Percentiles rank a stretch among this genome's conserved stretches.
phyloP scores from a whole-genome alignment of 805 yeast species.

The Yarrowia phangngaensis region DNA sequence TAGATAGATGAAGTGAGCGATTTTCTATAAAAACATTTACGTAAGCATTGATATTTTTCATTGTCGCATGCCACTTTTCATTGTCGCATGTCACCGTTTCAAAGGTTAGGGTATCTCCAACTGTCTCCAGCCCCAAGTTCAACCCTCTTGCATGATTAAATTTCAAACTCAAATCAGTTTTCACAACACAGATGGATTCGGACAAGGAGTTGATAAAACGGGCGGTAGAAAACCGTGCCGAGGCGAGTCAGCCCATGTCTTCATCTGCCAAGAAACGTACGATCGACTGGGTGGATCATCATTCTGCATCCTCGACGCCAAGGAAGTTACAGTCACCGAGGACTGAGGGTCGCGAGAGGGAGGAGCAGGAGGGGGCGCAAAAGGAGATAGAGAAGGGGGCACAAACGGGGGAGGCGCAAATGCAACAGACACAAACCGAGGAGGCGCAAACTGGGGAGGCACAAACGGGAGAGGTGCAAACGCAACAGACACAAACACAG shows the following conservation, averaged over 20 bases:
- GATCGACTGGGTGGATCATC: constrained; percentile 26
- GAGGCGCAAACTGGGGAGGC: background rate
- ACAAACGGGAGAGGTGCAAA: too few species aligned
- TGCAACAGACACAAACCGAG: background rate
- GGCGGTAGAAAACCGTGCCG: constrained; percentile 20
- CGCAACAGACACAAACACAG: too few species aligned
- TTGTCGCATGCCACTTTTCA: too few species aligned
- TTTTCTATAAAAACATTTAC: too few species aligned
- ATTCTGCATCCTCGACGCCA: constrained; percentile 10
- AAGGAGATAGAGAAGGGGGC: background rate
- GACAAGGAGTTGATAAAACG: constrained; percentile 22
- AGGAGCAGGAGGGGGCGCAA: too few species aligned
- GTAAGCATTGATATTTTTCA: too few species aligned
- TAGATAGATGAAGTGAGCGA: too few species aligned
- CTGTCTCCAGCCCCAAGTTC: too few species aligned
- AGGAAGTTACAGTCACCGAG: constrained; percentile 16
- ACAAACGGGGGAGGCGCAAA: background rate
- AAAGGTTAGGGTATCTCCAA: too few species aligned
- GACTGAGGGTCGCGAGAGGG: background rate
- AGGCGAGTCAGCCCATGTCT: constrained; percentile 6
- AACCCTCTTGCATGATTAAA: background rate
- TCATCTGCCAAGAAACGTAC: constrained; percentile 21
- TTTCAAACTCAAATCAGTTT: background rate
- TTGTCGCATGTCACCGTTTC: too few species aligned
- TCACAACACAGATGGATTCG: constrained; percentile 6